Base-by-base conservation (phyloP, 768 basidiomycete genomes). In the Thelephora ganbajun region DNA sequence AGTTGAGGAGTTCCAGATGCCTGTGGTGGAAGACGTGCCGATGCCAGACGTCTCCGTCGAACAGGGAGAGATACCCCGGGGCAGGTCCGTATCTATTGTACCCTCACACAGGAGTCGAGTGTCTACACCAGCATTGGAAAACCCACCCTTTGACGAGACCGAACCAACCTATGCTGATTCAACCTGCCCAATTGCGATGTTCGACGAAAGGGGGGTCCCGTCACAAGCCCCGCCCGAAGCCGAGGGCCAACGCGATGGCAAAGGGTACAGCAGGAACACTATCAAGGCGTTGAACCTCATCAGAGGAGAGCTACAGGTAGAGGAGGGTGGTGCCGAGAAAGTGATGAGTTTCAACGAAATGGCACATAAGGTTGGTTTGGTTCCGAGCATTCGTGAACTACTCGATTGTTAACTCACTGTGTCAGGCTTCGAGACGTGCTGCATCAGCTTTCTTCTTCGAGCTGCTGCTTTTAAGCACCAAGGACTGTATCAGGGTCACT, bases 361-460 rank as follows among this genome's bases (percentile, higher is more conserved):
- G 68, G 72, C 88, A 12, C 73, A 84, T 53, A 88, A 88, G 70
- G 89, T 86, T 50, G 36, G 65, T 46, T 36, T 44, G 7, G 14
- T 26, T 26, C 16, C 5, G 22, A 14, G 11, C 16, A 33, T 43
- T 35, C 33, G 46, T n/a, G 26, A 30, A 30, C 26, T 30, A n/a
- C 26, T 43, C 33, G 20, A 13, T 14, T 20, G 43, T 20, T 47
- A 11, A 34, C 19, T 11, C 34, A 43, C 33, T 48, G 7, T n/a
- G 37, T 1, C 55, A 93, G 88, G 84, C 91, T 11, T 85, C 89
- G 9, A 82, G 88, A 43, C 79, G 90, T 36, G 96, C 92, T 11
- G 91, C 94, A 1, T 79, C 94, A 1, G 81, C 90, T 1, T 97
- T 99, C 71, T 99, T 99, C 73, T 99, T 99, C 60, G 96, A 99